phyloP scores from a whole-genome alignment of 805 yeast genomes.

The Blastobotrys terrestris region DNA sequence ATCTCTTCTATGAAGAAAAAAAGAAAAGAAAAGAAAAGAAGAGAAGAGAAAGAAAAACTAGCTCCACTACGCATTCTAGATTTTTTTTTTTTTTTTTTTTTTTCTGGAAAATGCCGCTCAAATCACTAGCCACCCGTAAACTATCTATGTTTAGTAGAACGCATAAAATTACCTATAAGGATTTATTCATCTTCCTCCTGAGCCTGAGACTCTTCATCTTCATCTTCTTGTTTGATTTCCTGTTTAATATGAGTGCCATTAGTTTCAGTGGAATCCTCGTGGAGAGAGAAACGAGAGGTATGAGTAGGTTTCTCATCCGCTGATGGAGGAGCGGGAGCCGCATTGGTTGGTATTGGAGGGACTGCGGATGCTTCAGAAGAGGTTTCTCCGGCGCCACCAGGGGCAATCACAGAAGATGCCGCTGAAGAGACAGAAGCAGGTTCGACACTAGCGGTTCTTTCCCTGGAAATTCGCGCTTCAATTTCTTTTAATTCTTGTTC shows the following conservation, averaged over 20 bases:
- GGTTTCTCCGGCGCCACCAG: neutral
- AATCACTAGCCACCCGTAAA: too few species aligned
- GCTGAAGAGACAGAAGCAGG: neutral
- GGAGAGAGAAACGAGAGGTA: neutral
- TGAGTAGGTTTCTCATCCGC: neutral
- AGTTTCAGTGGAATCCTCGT: neutral
- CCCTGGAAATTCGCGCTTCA: slow-evolving; percentile 30
- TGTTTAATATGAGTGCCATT: neutral
- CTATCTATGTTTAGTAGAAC: too few species aligned
- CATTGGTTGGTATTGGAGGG: neutral
- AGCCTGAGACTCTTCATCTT: neutral
- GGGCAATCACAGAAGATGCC: neutral
- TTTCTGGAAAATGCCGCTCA: too few species aligned
- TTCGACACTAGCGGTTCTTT: slow-evolving; percentile 4
- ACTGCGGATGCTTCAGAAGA: neutral
- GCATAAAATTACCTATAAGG: too few species aligned
- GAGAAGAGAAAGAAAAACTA: too few species aligned
- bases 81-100: too few species aligned
- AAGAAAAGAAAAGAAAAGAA: too few species aligned
- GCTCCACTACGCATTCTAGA: too few species aligned
- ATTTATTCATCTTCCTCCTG: neutral
- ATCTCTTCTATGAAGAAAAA: too few species aligned
- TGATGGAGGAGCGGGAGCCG: neutral
- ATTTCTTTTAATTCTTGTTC: slow-evolving; percentile 36
- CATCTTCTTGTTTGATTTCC: neutral